Percentiles rank a stretch among this genome's conserved stretches.
These are phyloP conservation scores for Phialophora verrucosa DNA, from an alignment of 2,329 filamentous ascomycete genomes.

Conservation along the genomic window DNA sequence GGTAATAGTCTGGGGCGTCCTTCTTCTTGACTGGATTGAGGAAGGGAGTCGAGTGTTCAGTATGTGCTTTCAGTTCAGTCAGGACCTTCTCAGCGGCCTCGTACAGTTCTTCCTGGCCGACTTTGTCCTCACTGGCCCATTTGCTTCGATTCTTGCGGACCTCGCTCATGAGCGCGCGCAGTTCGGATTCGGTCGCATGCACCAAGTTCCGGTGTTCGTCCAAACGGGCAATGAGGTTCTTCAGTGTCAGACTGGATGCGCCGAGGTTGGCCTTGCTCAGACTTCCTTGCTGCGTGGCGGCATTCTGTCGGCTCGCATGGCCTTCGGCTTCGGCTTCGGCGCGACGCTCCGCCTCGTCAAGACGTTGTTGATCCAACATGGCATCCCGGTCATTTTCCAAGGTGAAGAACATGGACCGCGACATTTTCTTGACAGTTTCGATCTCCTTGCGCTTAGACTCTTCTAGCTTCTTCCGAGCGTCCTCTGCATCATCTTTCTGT, in stretches of 20 bases:
- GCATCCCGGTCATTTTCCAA: slow-evolving; percentile 93
- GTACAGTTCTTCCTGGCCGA: slow-evolving; percentile 97
- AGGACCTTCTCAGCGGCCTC: slow-evolving; percentile 96
- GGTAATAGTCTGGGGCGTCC: slow-evolving; percentile 94
- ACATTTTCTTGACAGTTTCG: slow-evolving; percentile 85
- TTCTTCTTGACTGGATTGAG: slow-evolving; percentile 93
- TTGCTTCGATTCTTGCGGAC: slow-evolving; percentile 98
- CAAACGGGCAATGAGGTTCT: slow-evolving; percentile 94
- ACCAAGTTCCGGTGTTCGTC: slow-evolving; percentile 91
- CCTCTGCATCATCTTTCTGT: slow-evolving; percentile 73
- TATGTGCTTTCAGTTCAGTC: slow-evolving; percentile 95
- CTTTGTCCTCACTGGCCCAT: slow-evolving; percentile 97
- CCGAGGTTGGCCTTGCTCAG: slow-evolving; percentile 93
- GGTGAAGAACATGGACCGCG: slow-evolving; percentile 93
- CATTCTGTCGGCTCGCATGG: slow-evolving; percentile 52
- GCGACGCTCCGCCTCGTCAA: slow-evolving; percentile 95
- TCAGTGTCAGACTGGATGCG: slow-evolving; percentile 92
- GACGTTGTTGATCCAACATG: slow-evolving; percentile 95
- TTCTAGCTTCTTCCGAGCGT: slow-evolving; percentile 90
- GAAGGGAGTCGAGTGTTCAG: slow-evolving; percentile 96
- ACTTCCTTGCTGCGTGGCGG: slow-evolving; percentile 77
- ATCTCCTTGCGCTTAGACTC: slow-evolving; percentile 90
- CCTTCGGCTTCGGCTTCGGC: slow-evolving; percentile 92
- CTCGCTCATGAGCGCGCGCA: slow-evolving; percentile 92
- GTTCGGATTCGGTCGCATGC: slow-evolving; percentile 86